These are phyloP conservation scores for Avena atlantica DNA, from an alignment of 176 grass and related monocot genomes.

Conservation along the genomic window DNA sequence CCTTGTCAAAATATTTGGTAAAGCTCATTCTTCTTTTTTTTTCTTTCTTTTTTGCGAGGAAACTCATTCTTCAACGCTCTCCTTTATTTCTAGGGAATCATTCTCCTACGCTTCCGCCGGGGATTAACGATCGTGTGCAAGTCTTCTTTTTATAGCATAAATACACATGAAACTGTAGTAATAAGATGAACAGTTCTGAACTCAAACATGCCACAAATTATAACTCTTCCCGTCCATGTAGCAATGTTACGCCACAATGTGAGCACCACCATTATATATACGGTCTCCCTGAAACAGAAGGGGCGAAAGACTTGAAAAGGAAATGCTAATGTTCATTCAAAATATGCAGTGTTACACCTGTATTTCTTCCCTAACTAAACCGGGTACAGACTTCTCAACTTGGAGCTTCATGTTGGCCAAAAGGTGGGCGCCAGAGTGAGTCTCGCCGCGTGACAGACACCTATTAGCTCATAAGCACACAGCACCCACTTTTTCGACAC, in stretches of 20 bases:
- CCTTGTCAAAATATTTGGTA: too few species aligned
- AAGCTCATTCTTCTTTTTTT: too few species aligned
- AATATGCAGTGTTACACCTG: constrained; percentile 46
- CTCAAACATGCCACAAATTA: not conserved
- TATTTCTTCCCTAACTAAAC: constrained; percentile 46
- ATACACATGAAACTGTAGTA: not conserved
- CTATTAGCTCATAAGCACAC: not conserved
- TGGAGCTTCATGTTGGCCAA: constrained; percentile 8
- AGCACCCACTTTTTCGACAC: constrained; percentile 11
- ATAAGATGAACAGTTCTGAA: not conserved
- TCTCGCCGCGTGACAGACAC: constrained; percentile 15
- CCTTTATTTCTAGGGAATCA: too few species aligned
- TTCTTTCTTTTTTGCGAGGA: too few species aligned
- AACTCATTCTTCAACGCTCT: too few species aligned
- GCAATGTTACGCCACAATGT: not conserved
- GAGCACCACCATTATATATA: not conserved
- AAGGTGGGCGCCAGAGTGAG: not conserved
- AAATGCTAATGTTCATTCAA: constrained; percentile 32
- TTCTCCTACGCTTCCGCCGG: too few species aligned
- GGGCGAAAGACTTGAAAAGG: not conserved
- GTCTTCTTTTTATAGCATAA: not conserved
- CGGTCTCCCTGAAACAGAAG: constrained; percentile 40
- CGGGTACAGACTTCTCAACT: constrained; percentile 28
- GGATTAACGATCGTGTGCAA: not conserved
- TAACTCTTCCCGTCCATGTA: not conserved